These are phyloP conservation scores for Lathyrus oleraceus DNA, from an alignment of 306 rosid genomes.

Conservation along the genomic window DNA sequence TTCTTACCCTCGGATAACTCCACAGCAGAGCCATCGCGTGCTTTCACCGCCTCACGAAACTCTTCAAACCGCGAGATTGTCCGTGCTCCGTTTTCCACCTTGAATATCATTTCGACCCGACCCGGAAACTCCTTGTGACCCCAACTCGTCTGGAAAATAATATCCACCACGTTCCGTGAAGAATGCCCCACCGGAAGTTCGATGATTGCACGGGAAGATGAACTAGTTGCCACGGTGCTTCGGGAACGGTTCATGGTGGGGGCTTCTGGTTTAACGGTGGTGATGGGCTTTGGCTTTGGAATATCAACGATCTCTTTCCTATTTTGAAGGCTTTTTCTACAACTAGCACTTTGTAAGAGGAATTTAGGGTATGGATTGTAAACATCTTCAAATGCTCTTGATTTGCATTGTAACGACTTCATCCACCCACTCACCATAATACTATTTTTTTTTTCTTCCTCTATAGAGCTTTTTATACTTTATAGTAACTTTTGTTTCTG, in stretches of 20 bases:
- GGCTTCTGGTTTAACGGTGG: conserved; percentile 34
- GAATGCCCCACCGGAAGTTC: conserved; percentile 83
- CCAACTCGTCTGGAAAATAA: conserved; percentile 90
- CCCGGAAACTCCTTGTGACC: conserved; percentile 68
- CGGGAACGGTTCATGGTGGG: conserved; percentile 35
- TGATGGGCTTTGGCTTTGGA: conserved; percentile 31
- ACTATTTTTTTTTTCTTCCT: not conserved
- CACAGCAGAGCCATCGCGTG: conserved; percentile 43
- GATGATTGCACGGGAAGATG: conserved; percentile 41
- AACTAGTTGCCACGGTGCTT: not conserved
- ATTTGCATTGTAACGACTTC: conserved; percentile 81
- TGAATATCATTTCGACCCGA: conserved; percentile 72
- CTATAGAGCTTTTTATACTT: not conserved
- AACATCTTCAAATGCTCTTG: conserved; percentile 86
- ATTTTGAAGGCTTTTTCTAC: conserved; percentile 56
- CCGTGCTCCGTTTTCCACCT: conserved; percentile 64
- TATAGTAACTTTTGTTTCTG: not conserved
- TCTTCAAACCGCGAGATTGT: conserved; percentile 81
- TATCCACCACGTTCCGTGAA: conserved; percentile 83
- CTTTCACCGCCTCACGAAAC: conserved; percentile 70
- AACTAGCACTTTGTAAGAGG: conserved; percentile 52
- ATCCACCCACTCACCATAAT: conserved; percentile 85
- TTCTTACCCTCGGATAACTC: conserved; percentile 21
- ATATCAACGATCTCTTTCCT: conserved; percentile 67
- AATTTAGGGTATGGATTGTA: conserved; percentile 55